These are phyloP conservation scores for Fagopyrum esculentum DNA, from an alignment of 148 eudicot genomes.

Conservation along the genomic window DNA sequence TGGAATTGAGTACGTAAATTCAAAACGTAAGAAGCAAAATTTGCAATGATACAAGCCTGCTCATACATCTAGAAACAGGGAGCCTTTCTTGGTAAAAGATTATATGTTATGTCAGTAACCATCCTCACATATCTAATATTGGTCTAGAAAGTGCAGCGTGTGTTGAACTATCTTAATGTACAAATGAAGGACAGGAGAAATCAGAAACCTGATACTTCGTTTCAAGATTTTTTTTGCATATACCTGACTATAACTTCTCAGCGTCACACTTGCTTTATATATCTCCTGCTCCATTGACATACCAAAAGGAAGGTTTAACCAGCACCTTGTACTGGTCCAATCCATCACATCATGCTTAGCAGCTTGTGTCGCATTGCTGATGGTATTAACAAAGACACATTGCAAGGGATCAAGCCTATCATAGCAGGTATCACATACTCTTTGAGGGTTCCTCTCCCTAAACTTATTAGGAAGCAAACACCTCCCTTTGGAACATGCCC, in stretches of 20 bases:
- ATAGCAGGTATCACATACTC: slow-evolving; percentile 98
- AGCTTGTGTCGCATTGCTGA: slow-evolving; percentile 80
- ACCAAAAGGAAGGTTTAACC: slow-evolving; percentile 98
- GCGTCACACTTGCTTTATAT: slow-evolving; percentile 67
- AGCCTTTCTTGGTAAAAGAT: background rate
- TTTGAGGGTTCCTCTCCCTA: slow-evolving; percentile 93
- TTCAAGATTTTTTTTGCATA: background rate
- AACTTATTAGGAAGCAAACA: slow-evolving; percentile 92
- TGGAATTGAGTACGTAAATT: background rate
- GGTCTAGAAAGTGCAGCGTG: background rate
- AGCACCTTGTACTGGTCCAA: slow-evolving; percentile 89
- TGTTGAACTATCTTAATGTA: background rate
- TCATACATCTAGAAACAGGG: background rate
- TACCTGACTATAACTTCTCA: slow-evolving; percentile 85
- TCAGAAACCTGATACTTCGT: background rate
- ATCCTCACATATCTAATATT: background rate
- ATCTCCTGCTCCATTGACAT: slow-evolving; percentile 97
- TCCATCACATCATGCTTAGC: slow-evolving; percentile 97
- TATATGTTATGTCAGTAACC: background rate
- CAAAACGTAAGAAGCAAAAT: background rate
- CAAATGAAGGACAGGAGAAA: background rate
- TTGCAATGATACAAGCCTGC: slow-evolving; percentile 3
- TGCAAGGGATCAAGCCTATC: slow-evolving; percentile 97
- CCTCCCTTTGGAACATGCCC: slow-evolving; percentile 85
- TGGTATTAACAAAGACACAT: slow-evolving; percentile 69